Conservation (phyloP, 768 basidiomycete genomes). For the Stropharia rugosoannulata region DNA sequence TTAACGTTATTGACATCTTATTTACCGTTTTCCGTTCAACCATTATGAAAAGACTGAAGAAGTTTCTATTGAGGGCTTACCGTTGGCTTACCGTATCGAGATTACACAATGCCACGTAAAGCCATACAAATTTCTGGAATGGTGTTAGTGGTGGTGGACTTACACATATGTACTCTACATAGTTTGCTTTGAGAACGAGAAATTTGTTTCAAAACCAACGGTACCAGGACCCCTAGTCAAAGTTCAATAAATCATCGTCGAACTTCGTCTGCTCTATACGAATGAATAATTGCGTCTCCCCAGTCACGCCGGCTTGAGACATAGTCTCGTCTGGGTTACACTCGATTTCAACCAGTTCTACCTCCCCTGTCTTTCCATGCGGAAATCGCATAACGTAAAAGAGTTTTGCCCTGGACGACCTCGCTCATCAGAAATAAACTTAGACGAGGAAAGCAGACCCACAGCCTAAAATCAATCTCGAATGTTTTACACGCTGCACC, state of each 20-base stretch:
- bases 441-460: conserved; percentile 6
- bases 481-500: conserved; percentile 40
- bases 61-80: too few species aligned
- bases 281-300: neutral
- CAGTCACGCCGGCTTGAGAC: conserved; percentile 16
- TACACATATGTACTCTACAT: too few species aligned
- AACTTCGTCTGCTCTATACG: neutral
- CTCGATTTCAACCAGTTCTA: conserved; percentile 10
- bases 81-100: too few species aligned
- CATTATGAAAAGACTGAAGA: too few species aligned
- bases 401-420: conserved; percentile 16
- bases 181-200: too few species aligned
- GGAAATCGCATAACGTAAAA: conserved; percentile 6
- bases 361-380: conserved; percentile 11
- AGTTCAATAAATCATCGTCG: neutral
- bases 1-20: too few species aligned
- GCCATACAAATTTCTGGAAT: too few species aligned
- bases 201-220: too few species aligned
- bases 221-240: neutral
- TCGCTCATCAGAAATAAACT: neutral
- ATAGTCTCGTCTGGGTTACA: conserved; percentile 25
- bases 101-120: too few species aligned
- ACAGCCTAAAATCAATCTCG: conserved; percentile 28
- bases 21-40: too few species aligned
- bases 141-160: too few species aligned